Percentiles rank a stretch among this genome's conserved stretches.
phyloP scores from a whole-genome alignment of 163 green algal genomes.

The Prototheca cutis region DNA sequence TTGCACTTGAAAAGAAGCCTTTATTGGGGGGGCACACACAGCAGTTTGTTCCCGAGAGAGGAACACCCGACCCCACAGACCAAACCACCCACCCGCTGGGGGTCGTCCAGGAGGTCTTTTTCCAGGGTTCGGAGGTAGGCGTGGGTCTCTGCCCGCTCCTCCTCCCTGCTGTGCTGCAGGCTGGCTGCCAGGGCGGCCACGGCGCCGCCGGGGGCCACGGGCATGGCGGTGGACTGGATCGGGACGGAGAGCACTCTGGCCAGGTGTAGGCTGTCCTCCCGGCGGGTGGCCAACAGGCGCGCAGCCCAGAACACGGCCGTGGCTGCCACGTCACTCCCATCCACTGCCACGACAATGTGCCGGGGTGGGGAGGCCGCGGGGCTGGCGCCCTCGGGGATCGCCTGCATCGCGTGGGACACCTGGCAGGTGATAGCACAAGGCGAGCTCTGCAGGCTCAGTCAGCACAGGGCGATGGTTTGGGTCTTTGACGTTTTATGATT shows the following conservation, averaged over 20 bases:
- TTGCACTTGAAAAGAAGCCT: too few relatives aligned
- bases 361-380: too few relatives aligned
- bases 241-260: background rate
- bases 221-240: background rate
- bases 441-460: too few relatives aligned
- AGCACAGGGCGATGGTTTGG: too few relatives aligned
- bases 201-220: background rate
- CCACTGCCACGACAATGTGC: background rate
- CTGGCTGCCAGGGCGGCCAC: conserved; percentile 1
- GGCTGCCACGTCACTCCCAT: background rate
- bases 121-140: background rate
- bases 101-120: background rate
- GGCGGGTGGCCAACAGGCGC: background rate
- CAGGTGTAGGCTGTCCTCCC: conserved; percentile 9
- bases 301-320: conserved; percentile 4
- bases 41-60: too few relatives aligned
- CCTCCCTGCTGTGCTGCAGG: background rate
- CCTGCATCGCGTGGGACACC: background rate
- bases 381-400: background rate
- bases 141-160: background rate
- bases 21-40: too few relatives aligned
- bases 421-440: too few relatives aligned
- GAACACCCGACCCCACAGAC: too few relatives aligned
- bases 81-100: too few relatives aligned
- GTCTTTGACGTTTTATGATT: too few relatives aligned